These are phyloP conservation scores for Penicillium fuscoglaucum DNA, from an alignment of 2,329 filamentous ascomycete species.

Conservation along the genomic window DNA sequence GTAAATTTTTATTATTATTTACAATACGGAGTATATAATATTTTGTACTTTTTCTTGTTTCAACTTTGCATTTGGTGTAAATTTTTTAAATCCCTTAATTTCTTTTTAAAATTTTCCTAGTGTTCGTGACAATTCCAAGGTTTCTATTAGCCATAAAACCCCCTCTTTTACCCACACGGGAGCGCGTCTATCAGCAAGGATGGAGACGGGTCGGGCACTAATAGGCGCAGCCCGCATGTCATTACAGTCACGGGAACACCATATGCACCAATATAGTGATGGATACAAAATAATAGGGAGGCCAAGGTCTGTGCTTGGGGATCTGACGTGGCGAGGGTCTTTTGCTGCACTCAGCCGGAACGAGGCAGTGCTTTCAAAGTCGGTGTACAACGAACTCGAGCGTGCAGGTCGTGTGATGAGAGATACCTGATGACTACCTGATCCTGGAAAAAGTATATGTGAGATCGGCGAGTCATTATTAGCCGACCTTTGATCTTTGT, in stretches of 20 bases:
- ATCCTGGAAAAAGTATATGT: constrained; percentile 8
- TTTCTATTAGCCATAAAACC: constrained; percentile 3
- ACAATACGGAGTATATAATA: not conserved
- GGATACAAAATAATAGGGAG: not conserved
- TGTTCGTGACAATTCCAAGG: not conserved
- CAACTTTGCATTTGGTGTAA: not conserved
- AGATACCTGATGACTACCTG: constrained; percentile 15
- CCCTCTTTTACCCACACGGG: constrained; percentile 25
- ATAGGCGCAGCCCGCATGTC: constrained; percentile 32
- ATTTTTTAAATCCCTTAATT: not conserved
- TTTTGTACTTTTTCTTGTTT: not conserved
- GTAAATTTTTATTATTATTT: not conserved
- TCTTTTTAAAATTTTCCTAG: not conserved
- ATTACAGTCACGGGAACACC: constrained; percentile 29
- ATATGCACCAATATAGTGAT: constrained; percentile 12
- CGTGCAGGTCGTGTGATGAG: constrained; percentile 15
- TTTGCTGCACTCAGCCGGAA: constrained; percentile 10
- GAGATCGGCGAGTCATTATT: constrained; percentile 3
- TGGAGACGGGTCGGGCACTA: constrained; percentile 30
- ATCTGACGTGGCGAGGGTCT: constrained; percentile 13
- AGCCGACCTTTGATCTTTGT: constrained; percentile 1
- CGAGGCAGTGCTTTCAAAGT: constrained; percentile 13
- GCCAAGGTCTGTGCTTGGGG: constrained; percentile 2
- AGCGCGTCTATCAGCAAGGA: constrained; percentile 30
- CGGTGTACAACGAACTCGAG: constrained; percentile 13